Evolutionary conservation across 805 yeast species (phyloP), one percentile per base, ranked within the genome.

Genomic region (Spathaspora hagerdaliae): DNA sequence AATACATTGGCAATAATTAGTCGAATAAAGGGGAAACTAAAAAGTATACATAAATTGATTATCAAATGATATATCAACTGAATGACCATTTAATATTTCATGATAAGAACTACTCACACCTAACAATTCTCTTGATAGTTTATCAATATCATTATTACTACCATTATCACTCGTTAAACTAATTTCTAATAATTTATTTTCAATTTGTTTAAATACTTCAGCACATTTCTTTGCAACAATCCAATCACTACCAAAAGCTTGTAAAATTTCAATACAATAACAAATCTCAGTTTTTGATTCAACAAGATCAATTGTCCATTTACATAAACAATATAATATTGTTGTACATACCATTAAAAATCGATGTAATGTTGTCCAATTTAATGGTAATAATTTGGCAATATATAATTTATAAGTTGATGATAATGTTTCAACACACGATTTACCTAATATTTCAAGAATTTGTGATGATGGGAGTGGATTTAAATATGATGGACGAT

Each of bases 311-410:
- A 75, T 69, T 33, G 71, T 61, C 69, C 76, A 69, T 38, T 70
- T 73, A 42, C 77, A 71, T 14, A 77, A 49, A 51, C 81, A 76
- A 51, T 67, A 73, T 2, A 77, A 52, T 14, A 77, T 61, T 1
- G 77, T 71, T 15, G 78, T 69, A 55, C 79, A 74, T n/a, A 67
- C 66, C 12, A 75, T 69, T 29, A 77, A 48, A 26, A 77, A 69
- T 43, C 78, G 62, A 51, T 73, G 71, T 8, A 74, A 53, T 1
- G 79, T 73, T 15, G 74, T 70, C 82, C 82, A 77, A 46, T 73
- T 75, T 47, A 73, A 55, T 0, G 81, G 81, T 31, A 77, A 54
- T 36, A 71, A 52, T 41, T 69, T 72, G 8, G 72, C 63, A 36
- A 70, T 67, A 58, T 72, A 77, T 4, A 77, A 50, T 36, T 65